Evolutionary conservation across 148 eudicot species (phyloP).

Genomic region (Drosera capensis): DNA sequence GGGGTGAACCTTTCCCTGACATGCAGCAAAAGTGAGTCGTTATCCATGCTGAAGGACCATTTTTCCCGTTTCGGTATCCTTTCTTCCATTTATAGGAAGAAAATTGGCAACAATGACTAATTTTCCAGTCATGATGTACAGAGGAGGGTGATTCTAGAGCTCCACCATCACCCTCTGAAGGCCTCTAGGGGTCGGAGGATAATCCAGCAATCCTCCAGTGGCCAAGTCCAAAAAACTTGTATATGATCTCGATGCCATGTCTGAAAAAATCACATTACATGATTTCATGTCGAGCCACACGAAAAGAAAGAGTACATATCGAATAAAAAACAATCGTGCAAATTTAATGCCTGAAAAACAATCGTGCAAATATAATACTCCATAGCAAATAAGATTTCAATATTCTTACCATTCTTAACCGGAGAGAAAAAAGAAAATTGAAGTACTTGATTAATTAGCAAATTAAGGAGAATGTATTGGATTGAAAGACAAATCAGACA

Average conservation of each 20-base stretch:
- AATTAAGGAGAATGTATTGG: too few relatives aligned
- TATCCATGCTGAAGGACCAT: conserved; percentile 29
- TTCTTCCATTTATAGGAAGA: conserved; percentile 22
- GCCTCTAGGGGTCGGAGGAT: conserved; percentile 23
- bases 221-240: conserved; percentile 29
- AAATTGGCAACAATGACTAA: conserved; percentile 33
- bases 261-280: conserved; percentile 1
- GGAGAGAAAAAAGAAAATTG: too few relatives aligned
- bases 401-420: too few relatives aligned
- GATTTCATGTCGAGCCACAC: too few relatives aligned
- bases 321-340: too few relatives aligned
- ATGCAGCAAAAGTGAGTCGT: conserved; percentile 19
- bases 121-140: conserved; percentile 19
- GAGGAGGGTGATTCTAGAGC: conserved; percentile 23
- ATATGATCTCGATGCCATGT: conserved; percentile 29
- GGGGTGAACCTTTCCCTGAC: conserved; percentile 23
- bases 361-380: too few relatives aligned
- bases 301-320: too few relatives aligned
- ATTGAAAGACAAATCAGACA: too few relatives aligned
- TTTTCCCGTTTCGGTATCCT: conserved; percentile 20
- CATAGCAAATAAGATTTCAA: too few relatives aligned
- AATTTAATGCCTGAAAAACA: too few relatives aligned
- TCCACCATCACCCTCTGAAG: conserved; percentile 23
- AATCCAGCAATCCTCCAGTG: conserved; percentile 8
- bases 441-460: too few relatives aligned